Evolutionary conservation across 2,329 filamentous ascomycete genomes (phyloP).

Genomic region (Fusarium buxicola): DNA sequence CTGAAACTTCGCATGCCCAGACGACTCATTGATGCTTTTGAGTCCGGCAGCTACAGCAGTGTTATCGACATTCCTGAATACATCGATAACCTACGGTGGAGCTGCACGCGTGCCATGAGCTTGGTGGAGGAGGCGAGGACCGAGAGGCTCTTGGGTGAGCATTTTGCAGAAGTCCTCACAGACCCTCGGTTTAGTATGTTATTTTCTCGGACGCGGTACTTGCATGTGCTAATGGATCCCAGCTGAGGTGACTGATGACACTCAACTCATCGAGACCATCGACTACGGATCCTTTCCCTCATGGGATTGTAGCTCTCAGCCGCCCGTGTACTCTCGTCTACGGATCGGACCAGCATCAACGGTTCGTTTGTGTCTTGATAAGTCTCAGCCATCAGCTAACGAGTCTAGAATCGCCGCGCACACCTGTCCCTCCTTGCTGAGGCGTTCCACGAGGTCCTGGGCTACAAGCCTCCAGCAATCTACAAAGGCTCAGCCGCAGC

Average conservation of each 20-base stretch:
- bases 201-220: accelerated
- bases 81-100: slow-evolving; percentile 58
- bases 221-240: slow-evolving; percentile 21
- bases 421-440: slow-evolving; percentile 64
- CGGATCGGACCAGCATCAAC: slow-evolving; percentile 64
- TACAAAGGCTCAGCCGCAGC: slow-evolving; percentile 60
- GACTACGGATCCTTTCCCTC: slow-evolving; percentile 66
- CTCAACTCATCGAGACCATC: slow-evolving; percentile 56
- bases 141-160: slow-evolving; percentile 56
- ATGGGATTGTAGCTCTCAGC: slow-evolving; percentile 54
- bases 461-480: slow-evolving; percentile 60
- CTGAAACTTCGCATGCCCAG: slow-evolving; percentile 60
- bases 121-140: slow-evolving; percentile 64
- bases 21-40: slow-evolving; percentile 59
- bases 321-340: slow-evolving; percentile 58
- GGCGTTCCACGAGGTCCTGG: slow-evolving; percentile 62
- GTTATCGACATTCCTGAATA: slow-evolving; percentile 61
- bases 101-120: slow-evolving; percentile 65
- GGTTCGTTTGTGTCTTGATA: slow-evolving; percentile 50
- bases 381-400: slow-evolving; percentile 22
- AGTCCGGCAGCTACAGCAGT: slow-evolving; percentile 63
- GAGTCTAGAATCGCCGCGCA: slow-evolving; percentile 58
- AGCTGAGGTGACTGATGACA: slow-evolving; percentile 58
- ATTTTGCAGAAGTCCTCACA: slow-evolving; percentile 55
- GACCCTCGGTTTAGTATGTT: slow-evolving; percentile 61